phyloP scores from a whole-genome alignment of 2,329 filamentous ascomycete genomes.

The Neofusicoccum laricinum region DNA sequence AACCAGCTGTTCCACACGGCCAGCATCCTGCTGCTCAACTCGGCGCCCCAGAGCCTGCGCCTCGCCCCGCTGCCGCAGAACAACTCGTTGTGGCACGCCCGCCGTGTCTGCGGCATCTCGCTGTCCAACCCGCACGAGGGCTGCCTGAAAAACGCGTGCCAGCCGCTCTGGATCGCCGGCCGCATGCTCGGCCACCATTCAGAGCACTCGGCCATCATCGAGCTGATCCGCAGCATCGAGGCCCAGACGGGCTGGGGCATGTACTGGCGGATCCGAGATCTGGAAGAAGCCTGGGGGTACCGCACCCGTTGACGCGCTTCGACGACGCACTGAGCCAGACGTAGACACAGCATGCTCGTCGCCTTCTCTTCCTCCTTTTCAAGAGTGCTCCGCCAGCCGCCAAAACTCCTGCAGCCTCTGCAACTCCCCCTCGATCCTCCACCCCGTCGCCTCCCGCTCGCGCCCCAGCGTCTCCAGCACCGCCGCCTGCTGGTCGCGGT shows the following conservation, averaged over 20 bases:
- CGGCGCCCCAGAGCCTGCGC: constrained; percentile 29
- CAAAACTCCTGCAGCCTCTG: constrained; percentile 22
- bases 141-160: constrained; percentile 57
- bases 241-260: constrained; percentile 53
- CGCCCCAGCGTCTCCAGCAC: constrained; percentile 41
- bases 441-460: constrained; percentile 43
- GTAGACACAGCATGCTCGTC: background rate
- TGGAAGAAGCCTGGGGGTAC: constrained; percentile 40
- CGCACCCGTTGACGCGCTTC: constrained; percentile 18
- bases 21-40: constrained; percentile 51
- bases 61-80: constrained; percentile 31
- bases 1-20: constrained; percentile 59
- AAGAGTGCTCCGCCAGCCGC: constrained; percentile 24
- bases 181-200: constrained; percentile 52
- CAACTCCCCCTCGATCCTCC: constrained; percentile 29
- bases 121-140: constrained; percentile 55
- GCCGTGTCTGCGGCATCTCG: constrained; percentile 56
- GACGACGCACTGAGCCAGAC: background rate
- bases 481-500: constrained; percentile 46
- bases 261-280: constrained; percentile 52
- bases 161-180: constrained; percentile 57
- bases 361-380: background rate
- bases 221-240: constrained; percentile 51
- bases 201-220: constrained; percentile 38
- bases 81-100: constrained; percentile 55